Conservation (phyloP, 2,329 filamentous ascomycete genomes). For the Fusarium aywerte region DNA sequence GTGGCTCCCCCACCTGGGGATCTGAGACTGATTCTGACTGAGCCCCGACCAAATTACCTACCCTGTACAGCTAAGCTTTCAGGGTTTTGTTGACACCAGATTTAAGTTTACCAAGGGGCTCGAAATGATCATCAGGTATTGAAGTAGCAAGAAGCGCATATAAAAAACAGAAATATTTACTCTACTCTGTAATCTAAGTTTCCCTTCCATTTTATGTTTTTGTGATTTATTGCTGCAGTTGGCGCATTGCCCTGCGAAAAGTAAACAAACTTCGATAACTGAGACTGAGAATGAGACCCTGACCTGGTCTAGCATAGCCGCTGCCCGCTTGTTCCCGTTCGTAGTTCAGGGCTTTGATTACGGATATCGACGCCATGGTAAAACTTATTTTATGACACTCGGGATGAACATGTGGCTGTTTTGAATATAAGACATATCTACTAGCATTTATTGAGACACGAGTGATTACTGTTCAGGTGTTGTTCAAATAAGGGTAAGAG, state of each 20-base stretch:
- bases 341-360: background rate
- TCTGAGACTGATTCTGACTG: background rate
- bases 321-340: conserved; percentile 12
- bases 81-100: background rate
- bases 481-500: background rate
- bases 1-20: conserved; percentile 17
- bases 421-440: background rate
- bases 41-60: background rate
- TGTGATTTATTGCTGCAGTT: background rate
- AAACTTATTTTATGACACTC: background rate
- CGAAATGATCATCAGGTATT: accelerated
- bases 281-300: background rate
- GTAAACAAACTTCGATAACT: conserved; percentile 15
- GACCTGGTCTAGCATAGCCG: conserved; percentile 19
- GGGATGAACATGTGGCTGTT: background rate
- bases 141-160: accelerated
- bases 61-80: background rate
- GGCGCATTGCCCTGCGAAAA: background rate
- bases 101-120: accelerated
- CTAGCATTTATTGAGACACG: background rate
- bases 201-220: accelerated
- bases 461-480: background rate
- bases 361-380: background rate
- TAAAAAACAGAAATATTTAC: accelerated
- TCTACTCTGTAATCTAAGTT: accelerated